These are phyloP conservation scores for Mycena amicta DNA, from an alignment of 768 basidiomycete species.

Conservation along the genomic window DNA sequence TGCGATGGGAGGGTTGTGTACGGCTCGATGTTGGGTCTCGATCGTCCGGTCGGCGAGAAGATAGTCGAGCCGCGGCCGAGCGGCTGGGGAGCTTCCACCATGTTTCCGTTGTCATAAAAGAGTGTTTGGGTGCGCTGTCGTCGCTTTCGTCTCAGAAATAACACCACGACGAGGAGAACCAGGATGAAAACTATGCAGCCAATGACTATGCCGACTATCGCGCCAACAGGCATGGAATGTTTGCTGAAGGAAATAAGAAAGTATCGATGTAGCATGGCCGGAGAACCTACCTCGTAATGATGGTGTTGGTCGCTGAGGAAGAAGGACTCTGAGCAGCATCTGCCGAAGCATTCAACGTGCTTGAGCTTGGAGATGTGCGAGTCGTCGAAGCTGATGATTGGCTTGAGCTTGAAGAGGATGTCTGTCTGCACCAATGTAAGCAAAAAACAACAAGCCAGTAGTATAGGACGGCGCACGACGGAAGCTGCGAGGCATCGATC, in stretches of 20 bases:
- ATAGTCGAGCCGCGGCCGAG: not conserved
- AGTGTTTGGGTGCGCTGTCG: not conserved
- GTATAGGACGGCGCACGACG: too few relatives aligned
- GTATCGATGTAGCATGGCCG: not conserved
- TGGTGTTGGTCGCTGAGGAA: not conserved
- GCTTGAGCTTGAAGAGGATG: too few relatives aligned
- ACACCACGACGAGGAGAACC: slow-evolving; percentile 2
- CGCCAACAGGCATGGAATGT: not conserved
- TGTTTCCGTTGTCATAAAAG: not conserved
- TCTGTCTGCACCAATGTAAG: too few relatives aligned
- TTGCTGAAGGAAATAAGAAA: not conserved
- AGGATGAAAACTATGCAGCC: not conserved
- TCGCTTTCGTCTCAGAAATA: not conserved
- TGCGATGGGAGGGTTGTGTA: not conserved
- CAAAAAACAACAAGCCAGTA: too few relatives aligned
- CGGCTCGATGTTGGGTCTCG: too few relatives aligned
- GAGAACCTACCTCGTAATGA: not conserved
- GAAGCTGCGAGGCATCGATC: not conserved
- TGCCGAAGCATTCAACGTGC: too few relatives aligned
- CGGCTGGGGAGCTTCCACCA: not conserved
- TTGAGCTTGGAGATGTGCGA: too few relatives aligned
- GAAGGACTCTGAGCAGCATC: too few relatives aligned
- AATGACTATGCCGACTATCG: slow-evolving; percentile 4
- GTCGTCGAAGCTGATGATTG: too few relatives aligned
- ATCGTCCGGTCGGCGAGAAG: not conserved